These are phyloP conservation scores for Aspergillus sojae DNA, from an alignment of 2,329 filamentous ascomycete genomes.

Conservation along the genomic window DNA sequence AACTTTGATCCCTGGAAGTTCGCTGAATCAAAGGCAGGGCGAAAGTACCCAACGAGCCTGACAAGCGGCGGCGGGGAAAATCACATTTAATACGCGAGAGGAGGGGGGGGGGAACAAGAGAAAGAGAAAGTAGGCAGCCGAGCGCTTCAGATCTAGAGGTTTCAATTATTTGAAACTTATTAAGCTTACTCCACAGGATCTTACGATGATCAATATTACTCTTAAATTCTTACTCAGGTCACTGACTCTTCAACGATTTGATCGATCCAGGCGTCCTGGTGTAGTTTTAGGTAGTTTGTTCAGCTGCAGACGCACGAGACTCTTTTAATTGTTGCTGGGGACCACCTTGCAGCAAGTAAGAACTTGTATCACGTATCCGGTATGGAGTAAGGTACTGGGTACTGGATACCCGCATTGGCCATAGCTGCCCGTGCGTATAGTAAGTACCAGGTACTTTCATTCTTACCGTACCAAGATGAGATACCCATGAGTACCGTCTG, in stretches of 20 bases:
- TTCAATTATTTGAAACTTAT: not conserved
- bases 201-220: not conserved
- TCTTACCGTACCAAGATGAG: not conserved
- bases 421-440: constrained; percentile 16
- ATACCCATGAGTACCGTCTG: not conserved
- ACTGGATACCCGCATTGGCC: constrained; percentile 23
- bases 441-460: constrained; percentile 17
- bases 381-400: not conserved
- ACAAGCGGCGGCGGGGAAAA: constrained; percentile 21
- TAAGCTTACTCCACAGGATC: not conserved
- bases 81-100: constrained; percentile 15
- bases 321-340: not conserved
- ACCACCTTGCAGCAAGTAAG: not conserved
- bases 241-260: not conserved
- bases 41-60: constrained; percentile 26
- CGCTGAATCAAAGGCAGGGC: constrained; percentile 12
- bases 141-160: not conserved
- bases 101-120: constrained; percentile 10
- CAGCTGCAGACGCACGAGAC: constrained; percentile 3
- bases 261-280: not conserved
- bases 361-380: constrained; percentile 16
- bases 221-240: not conserved
- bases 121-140: not conserved
- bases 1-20: constrained; percentile 26
- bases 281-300: constrained; percentile 3